Base-by-base conservation (phyloP, 768 basidiomycete genomes). In the Macrolepiota dolichaula region DNA sequence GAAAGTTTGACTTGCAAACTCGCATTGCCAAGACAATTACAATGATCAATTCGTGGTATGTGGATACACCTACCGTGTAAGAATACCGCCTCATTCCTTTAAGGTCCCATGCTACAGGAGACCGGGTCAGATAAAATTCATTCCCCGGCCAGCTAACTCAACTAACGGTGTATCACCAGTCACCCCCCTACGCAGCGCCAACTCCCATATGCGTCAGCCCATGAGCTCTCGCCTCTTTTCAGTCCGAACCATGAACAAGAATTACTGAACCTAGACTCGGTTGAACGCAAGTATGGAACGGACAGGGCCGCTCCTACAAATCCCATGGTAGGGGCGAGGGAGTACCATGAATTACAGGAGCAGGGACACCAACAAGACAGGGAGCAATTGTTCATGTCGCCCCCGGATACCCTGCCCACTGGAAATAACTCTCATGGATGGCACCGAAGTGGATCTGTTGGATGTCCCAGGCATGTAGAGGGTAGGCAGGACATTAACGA, bases 21-120 rank as follows among this genome's bases (percentile, higher is more conserved):
- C 77, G 83, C 17, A 83, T 90, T 61, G 69, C 70, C n/a, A 79
- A 88, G 62, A 86, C 86, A 2, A 78, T 88, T 19, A 58, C 67
- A 36, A 70, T 71, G 62, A 66, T 78, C 15, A 67, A 64, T 4
- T 66, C 59, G 40, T 75, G 73, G 73, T 67, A 64, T 13, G 64
- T 12, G 25, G 46, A 47, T 15, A 55, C 54, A 1, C 54, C 54
- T 12, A 55, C 54, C 1, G 38, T 55, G 15, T 49, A 46, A 9
- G 59, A 58, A 10, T 50, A 59, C 27, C n/a, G n/a, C 37, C 7
- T 63, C 54, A 29, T 46, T 50, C 3, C 38, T 24, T 47, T 57
- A 60, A 37, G 54, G 54, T 42, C 54, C 24, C 38, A 55, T 29
- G 19, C 9, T 17, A 47, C 35, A 15, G 32, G 46, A 22, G 47